Evolutionary conservation across 2,329 filamentous ascomycete genomes (phyloP).

Genomic region (Trematosphaeria pertusa): DNA sequence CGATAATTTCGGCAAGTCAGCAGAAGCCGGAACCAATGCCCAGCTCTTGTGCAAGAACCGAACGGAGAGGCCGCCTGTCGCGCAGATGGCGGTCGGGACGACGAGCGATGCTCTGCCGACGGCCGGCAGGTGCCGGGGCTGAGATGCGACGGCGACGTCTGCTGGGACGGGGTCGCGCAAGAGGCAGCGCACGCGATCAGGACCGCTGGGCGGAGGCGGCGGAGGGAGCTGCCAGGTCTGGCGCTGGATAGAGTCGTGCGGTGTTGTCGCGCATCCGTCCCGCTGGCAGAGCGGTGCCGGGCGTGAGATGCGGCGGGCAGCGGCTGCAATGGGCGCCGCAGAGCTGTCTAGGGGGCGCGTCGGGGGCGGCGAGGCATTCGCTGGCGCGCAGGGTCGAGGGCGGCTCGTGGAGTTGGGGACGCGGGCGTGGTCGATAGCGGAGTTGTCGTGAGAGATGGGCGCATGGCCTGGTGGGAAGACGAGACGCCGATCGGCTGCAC

Average conservation of each 20-base stretch:
- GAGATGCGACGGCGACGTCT: constrained; percentile 26
- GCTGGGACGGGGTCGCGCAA: constrained; percentile 19
- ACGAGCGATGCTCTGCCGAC: constrained; percentile 24
- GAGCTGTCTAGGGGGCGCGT: constrained; percentile 27
- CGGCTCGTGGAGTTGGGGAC: constrained; percentile 32
- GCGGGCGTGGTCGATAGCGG: constrained; percentile 31
- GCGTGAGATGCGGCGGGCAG: constrained; percentile 18
- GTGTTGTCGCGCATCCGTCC: constrained; percentile 45
- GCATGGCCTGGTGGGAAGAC: constrained; percentile 21
- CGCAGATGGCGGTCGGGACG: constrained; percentile 23
- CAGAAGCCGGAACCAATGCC: not conserved
- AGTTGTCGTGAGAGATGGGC: constrained; percentile 35
- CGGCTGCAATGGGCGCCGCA: constrained; percentile 34
- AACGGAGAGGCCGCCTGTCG: not conserved
- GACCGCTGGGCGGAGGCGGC: constrained; percentile 16
- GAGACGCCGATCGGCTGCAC: constrained; percentile 24
- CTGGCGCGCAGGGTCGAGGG: constrained; percentile 31
- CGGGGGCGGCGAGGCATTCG: constrained; percentile 37
- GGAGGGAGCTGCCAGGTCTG: constrained; percentile 26
- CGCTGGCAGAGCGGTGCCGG: constrained; percentile 26
- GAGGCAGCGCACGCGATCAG: constrained; percentile 32
- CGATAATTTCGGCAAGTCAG: not conserved
- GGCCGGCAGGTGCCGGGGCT: constrained; percentile 33
- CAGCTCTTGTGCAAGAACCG: not conserved
- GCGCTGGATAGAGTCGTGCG: constrained; percentile 33